Percentiles rank a stretch among this genome's conserved stretches.
phyloP scores from a whole-genome alignment of 2,329 filamentous ascomycete species.

The Thelonectria olida region DNA sequence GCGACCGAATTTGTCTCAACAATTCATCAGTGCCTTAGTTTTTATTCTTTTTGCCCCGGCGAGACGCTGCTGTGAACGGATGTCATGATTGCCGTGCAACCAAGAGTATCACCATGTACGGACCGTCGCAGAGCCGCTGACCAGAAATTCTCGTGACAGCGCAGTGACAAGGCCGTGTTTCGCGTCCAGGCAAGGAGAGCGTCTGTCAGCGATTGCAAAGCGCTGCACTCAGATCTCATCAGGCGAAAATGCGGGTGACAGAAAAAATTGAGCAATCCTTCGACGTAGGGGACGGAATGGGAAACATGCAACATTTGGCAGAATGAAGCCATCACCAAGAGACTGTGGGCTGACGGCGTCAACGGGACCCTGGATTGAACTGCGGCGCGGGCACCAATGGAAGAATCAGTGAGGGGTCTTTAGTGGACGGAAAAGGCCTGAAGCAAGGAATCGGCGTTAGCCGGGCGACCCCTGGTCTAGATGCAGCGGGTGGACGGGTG shows the following conservation, averaged over 20 bases:
- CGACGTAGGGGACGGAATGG: background rate
- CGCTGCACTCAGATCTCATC: background rate
- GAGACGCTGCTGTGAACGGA: constrained; percentile 17
- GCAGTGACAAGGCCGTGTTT: constrained; percentile 9
- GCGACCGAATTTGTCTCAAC: constrained; percentile 15
- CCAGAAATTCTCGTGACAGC: background rate
- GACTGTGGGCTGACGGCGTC: constrained; percentile 31
- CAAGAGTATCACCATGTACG: constrained; percentile 6
- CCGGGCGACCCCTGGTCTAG: background rate
- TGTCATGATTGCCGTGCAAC: background rate
- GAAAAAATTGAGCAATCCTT: constrained; percentile 16
- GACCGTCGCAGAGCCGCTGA: background rate
- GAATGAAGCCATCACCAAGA: constrained; percentile 42
- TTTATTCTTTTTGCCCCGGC: background rate
- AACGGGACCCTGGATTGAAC: background rate
- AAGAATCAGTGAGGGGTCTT: background rate
- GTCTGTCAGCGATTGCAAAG: background rate
- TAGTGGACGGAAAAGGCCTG: constrained; percentile 2
- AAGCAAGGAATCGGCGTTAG: background rate
- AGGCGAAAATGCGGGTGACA: constrained; percentile 3
- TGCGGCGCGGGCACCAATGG: constrained; percentile 8
- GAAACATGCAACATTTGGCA: constrained; percentile 30
- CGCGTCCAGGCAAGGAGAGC: background rate
- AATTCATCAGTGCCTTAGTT: background rate
- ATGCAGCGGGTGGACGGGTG: background rate